These are phyloP conservation scores for Pholiota microspora DNA, from an alignment of 768 basidiomycete species.

Conservation along the genomic window DNA sequence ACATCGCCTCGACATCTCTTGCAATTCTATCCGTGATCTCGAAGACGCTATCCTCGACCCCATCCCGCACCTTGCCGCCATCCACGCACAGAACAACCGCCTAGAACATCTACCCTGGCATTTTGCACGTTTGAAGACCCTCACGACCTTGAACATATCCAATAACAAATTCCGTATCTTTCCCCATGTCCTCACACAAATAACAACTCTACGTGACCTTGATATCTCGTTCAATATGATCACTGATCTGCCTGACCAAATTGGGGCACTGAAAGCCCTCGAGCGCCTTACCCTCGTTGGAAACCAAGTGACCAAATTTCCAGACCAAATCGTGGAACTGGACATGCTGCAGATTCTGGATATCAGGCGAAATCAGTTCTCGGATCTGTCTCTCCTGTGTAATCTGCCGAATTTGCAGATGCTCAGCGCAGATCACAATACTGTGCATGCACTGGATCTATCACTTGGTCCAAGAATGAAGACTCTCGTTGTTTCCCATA, in stretches of 20 bases:
- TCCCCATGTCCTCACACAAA: constrained; percentile 71
- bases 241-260: constrained; percentile 73
- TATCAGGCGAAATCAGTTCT: constrained; percentile 81
- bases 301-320: constrained; percentile 76
- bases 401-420: constrained; percentile 65
- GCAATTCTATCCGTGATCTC: constrained; percentile 87
- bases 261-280: constrained; percentile 67
- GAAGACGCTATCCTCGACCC: constrained; percentile 82
- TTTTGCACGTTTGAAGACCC: constrained; percentile 68
- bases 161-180: constrained; percentile 89
- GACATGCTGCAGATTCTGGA: constrained; percentile 69
- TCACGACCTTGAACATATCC: constrained; percentile 86
- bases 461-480: constrained; percentile 65
- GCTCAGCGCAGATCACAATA: constrained; percentile 81
- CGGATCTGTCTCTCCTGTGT: constrained; percentile 68
- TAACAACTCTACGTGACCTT: constrained; percentile 75
- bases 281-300: constrained; percentile 81
- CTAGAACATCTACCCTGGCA: constrained; percentile 84
- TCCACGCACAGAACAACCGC: constrained; percentile 89
- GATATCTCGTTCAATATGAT: constrained; percentile 96
- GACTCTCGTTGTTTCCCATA: constrained; percentile 76
- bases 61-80: constrained; percentile 62
- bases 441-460: constrained; percentile 76
- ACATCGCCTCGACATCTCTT: constrained; percentile 82
- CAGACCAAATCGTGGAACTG: constrained; percentile 55